Base-by-base conservation (phyloP, 2,329 filamentous ascomycete species). In the Thyridium curvatum region DNA sequence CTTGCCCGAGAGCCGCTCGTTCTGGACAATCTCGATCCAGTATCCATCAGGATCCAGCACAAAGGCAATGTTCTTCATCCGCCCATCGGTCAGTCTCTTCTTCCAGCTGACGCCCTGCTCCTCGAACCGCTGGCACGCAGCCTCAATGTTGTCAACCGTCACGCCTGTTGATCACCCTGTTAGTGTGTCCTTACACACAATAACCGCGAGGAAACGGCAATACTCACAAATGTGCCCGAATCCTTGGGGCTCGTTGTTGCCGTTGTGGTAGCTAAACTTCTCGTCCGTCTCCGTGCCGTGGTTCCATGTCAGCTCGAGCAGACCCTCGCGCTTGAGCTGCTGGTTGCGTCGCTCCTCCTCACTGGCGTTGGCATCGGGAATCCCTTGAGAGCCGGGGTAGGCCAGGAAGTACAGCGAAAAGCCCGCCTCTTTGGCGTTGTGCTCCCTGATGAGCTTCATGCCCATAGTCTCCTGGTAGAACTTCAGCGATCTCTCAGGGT, bases 351-450 rank as follows among this genome's bases (percentile, higher is more conserved):
- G 21, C 21, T 26, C 21, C 21, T 26, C 77, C 10, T 78, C 73
- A 8, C 76, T 73, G 18, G 72, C 68, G 18, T 71, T 71, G 30
- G 71, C 65, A 33, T 73, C 62, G 9, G 75, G 64, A 32, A 69
- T 56, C 8, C 70, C 72, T 55, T 79, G 70, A 35, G 68, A 61
- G 21, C 68, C 74, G 2, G 75, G 73, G 54, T 96, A 98, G 15
- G 82, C 89, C 31, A 97, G 71, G 71, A 97, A 97, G 66, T 95
- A 97, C 17, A 96, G 71, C 52, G 89, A 94, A 68, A 96, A 97
- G 16, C 77, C 78, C 14, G 78, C 81, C 21, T 77, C 76, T 16
- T 76, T 64, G 50, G 78, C 82, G 65, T 94, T 86, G 10, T 62
- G 65, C 3, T 80, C 90, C 43, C 86, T 79, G 53, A 91, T 67